Evolutionary conservation across 768 basidiomycete species (phyloP), one percentile per base, ranked within the genome.

Genomic region (Auricularia sp.): DNA sequence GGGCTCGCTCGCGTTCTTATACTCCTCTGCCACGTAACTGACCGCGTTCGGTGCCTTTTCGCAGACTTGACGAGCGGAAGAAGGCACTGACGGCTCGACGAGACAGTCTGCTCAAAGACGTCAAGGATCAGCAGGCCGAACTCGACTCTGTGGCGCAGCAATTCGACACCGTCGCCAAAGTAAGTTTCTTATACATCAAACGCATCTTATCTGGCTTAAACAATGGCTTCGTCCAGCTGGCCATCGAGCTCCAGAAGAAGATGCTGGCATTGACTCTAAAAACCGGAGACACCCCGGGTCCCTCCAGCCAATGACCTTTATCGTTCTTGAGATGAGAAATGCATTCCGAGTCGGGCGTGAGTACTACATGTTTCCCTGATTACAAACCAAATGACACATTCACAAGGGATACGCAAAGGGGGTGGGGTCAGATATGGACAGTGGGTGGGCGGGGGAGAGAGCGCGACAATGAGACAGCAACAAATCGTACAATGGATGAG

Each of bases 121-220:
- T 88, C 77, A 90, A 88, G 75, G 71, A 80, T n/a, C 89, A 92
- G 73, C 76, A 82, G 35, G 73, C 81, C 51, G 87, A 85, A 21
- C 82, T 90, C 78, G 92, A 95, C 70, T 87, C 75, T 68, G 85
- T 94, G 68, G 92, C 92, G 73, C 71, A 79, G 6, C 89, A 92
- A 69, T 86, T 94, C 66, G 92, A 92, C 71, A 75, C 79, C 3
- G 79, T 92, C 36, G 82, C 88, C 74, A 92, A 90, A 85, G 47
- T 21, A 51, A 18, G 47, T 18, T 6, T 18, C 39, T 42, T 14
- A 18, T 51, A 6, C 47, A 16, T 11, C 16, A 0, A 8, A 51
- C 29, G 47, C 47, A 18, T 16, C 18, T 6, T 16, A 5, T 5
- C 8, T 16, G 21, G 5, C 16, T 21, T 21, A 51, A 51, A 8